A percentile compares a stretch with the other conserved stretches of the same genome.
phyloP scores from a whole-genome alignment of 495 filamentous ascomycete species.

The Hamigera avellanea region DNA sequence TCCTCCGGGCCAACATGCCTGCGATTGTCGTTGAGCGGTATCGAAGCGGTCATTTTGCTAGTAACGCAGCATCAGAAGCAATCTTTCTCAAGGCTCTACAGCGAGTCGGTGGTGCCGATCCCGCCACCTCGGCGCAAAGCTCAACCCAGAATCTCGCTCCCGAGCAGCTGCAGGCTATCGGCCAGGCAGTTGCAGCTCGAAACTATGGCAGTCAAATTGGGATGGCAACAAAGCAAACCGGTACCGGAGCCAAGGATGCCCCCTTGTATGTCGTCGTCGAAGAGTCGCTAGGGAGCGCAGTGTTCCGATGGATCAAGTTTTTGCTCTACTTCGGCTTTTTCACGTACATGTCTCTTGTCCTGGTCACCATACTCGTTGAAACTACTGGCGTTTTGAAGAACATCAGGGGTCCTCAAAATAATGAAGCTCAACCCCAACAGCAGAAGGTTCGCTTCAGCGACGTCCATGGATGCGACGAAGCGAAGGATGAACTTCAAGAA shows the following conservation, averaged over 20 bases:
- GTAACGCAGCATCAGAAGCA: constrained; percentile 57
- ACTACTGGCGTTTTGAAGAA: constrained; percentile 65
- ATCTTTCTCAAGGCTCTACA: constrained; percentile 67
- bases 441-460: constrained; percentile 88
- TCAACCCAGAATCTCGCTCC: constrained; percentile 33
- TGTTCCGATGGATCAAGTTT: constrained; percentile 90
- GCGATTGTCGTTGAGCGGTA: constrained; percentile 84
- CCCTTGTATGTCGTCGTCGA: constrained; percentile 95
- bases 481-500: constrained; percentile 95
- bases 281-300: constrained; percentile 60
- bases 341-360: constrained; percentile 59
- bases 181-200: constrained; percentile 74
- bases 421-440: constrained; percentile 79
- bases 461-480: constrained; percentile 95
- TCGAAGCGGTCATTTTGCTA: constrained; percentile 72
- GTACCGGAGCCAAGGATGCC: constrained; percentile 59
- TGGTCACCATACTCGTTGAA: constrained; percentile 73
- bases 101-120: constrained; percentile 45
- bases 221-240: constrained; percentile 29
- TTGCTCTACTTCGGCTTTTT: constrained; percentile 63
- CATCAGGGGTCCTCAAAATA: constrained; percentile 53
- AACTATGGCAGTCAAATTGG: constrained; percentile 52
- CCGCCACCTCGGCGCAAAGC: constrained; percentile 20
- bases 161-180: constrained; percentile 71
- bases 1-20: constrained; percentile 86